phyloP scores from a whole-genome alignment of 257 asterid genomes.

The Forsythia suspensa region DNA sequence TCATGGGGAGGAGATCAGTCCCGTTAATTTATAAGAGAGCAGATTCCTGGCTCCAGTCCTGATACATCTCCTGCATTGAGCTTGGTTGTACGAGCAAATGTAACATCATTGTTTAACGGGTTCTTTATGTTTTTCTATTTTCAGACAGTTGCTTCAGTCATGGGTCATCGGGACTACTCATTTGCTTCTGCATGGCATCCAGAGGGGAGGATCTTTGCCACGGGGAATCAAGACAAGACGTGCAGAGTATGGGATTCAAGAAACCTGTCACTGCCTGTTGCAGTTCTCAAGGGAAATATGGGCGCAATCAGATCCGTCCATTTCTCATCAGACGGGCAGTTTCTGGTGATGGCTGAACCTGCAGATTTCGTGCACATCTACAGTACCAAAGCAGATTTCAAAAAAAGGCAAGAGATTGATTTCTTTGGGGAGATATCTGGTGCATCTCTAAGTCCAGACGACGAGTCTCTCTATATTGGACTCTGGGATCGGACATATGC shows the following conservation, averaged over 20 bases:
- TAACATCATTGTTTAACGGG: not conserved
- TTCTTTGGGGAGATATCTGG: slow-evolving; percentile 82
- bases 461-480: slow-evolving; percentile 61
- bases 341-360: slow-evolving; percentile 67
- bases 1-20: too few species aligned
- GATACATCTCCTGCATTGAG: too few species aligned
- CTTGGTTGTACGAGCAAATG: not conserved
- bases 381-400: slow-evolving; percentile 40
- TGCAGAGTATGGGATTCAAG: slow-evolving; percentile 76
- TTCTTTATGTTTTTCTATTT: not conserved
- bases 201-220: slow-evolving; percentile 57
- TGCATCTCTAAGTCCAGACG: slow-evolving; percentile 64
- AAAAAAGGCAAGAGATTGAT: slow-evolving; percentile 63
- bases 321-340: slow-evolving; percentile 67
- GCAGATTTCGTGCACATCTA: slow-evolving; percentile 79
- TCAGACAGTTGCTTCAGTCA: slow-evolving; percentile 54
- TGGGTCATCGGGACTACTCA: slow-evolving; percentile 73
- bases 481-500: slow-evolving; percentile 78
- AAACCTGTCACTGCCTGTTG: slow-evolving; percentile 42
- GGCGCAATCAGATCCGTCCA: slow-evolving; percentile 71
- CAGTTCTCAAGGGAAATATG: slow-evolving; percentile 57
- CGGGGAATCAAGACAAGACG: slow-evolving; percentile 80
- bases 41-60: too few species aligned
- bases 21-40: too few species aligned
- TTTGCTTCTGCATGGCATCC: slow-evolving; percentile 85